Base-by-base conservation (phyloP, 352 stramenopile species). In the Pythium inflatum region DNA sequence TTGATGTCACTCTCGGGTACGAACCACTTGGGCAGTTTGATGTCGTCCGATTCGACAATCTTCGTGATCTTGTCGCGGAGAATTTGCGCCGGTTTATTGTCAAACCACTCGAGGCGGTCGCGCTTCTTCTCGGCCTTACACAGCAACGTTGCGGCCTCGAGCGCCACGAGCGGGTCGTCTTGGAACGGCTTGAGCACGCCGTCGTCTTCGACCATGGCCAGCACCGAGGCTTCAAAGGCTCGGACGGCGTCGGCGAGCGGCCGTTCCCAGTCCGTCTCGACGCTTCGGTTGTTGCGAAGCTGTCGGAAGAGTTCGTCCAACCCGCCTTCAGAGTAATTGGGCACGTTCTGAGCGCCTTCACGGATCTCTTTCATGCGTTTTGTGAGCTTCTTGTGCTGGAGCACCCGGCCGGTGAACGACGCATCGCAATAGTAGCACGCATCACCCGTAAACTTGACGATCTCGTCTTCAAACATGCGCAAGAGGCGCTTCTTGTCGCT, bases 371-470 rank as follows among this genome's bases (percentile, higher is more conserved):
- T 24, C n/a, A 63, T 27, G 6, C 13, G 8, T 16, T 40, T 36
- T 3, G 27, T 27, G 22, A 49, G 12, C 55, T 53, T 63, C 55
- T 63, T 63, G 55, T 63, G 55, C n/a, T 63, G 27, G 24, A 63
- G 18, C 25, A 63, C 55, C 13, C 55, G 55, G 6, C 38, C 36
- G 14, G 55, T 40, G 18, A 63, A 27, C 25, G 55, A 28, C 36
- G 38, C 24, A 11, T 27, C 28, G 27, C 40, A 25, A 18, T 53
- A 63, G n/a, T 34, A 20, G 16, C 41, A 40, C 20, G 41, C 24
- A 11, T 38, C n/a, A 14, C 38, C 36, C n/a, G 24, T 13, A 27
- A 63, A 63, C 40, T 63, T 63, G 55, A 51, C 55, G 24, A 63
- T 22, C 55, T 63, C 55, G 2, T 51, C 40, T 8, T 25, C 40